Base-by-base conservation (phyloP, 108 stramenopile genomes). In the Stephanodiscus minutulus region DNA sequence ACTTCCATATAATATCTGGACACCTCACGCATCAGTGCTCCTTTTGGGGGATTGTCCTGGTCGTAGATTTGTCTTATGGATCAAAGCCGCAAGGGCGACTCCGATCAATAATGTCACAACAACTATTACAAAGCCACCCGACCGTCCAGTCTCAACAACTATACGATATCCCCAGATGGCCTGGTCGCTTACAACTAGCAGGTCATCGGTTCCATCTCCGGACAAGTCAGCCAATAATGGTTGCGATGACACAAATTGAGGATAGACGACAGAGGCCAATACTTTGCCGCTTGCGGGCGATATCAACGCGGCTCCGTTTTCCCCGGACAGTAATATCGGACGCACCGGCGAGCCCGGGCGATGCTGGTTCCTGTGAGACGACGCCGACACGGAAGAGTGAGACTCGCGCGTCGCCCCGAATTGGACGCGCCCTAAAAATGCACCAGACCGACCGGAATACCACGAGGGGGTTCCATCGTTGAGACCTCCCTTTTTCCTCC, bases 151-250 rank as follows among this genome's bases (percentile, higher is more conserved):
- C n/a, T 66, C 71, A 9, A 92, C 80, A 17, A 71, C 27, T n/a
- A 95, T 64, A 18, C 81, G 83, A 58, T 87, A 95, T n/a, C 91
- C 94, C 91, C 89, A 95, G 20, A 95, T 64, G 7, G 84, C 94
- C 81, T 92, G 87, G 52, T 64, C 58, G 47, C 86, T 91, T 11
- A 74, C 57, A 37, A 92, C 76, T 18, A 91, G 59, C 9, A 95
- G 74, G 77, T 95, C 94, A 44, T 88, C 78, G 4, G 90, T 89
- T 10, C 91, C 94, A 74, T 95, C 94, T 33, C 94, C 94, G 70
- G 80, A 87, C 37, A 91, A 57, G 73, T 95, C 94, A 12, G 69
- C 84, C 21, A 92, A 52, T 24, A 92, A 55, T 8, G 94, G 94
- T 58, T 73, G 71, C 17, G 66, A 39, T 11, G 67, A 66, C 22